These are phyloP conservation scores for Solanum acaule DNA, from an alignment of 257 asterid species.

Conservation along the genomic window DNA sequence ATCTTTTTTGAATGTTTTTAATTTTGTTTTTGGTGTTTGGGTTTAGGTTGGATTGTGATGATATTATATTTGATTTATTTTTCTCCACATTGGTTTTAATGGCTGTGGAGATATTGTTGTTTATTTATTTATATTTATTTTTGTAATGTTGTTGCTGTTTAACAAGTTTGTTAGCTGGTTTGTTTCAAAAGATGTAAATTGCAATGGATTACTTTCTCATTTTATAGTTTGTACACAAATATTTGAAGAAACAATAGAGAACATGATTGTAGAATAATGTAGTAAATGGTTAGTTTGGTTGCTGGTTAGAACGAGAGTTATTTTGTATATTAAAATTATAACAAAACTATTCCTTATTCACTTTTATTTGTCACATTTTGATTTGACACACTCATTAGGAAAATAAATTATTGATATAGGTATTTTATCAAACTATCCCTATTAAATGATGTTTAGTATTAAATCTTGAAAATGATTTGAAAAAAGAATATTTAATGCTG, in stretches of 20 bases:
- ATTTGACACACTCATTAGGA: rapidly evolving
- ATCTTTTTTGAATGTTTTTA: background rate
- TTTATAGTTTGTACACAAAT: background rate
- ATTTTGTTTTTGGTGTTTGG: background rate
- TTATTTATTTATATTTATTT: background rate
- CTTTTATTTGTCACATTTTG: too few relatives aligned
- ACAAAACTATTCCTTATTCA: too few relatives aligned
- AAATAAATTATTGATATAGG: too few relatives aligned
- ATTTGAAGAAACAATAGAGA: background rate
- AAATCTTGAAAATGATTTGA: too few relatives aligned
- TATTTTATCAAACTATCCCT: too few relatives aligned
- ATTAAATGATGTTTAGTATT: too few relatives aligned
- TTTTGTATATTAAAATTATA: too few relatives aligned
- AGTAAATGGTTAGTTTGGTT: background rate
- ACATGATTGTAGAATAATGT: background rate
- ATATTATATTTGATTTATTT: background rate
- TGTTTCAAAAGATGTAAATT: background rate
- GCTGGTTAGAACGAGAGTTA: background rate
- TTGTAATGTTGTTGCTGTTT: background rate
- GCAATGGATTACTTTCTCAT: background rate
- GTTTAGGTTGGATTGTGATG: background rate
- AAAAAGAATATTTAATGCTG: too few relatives aligned
- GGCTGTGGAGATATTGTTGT: background rate
- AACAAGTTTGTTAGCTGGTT: background rate
- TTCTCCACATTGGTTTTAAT: background rate